Evolutionary conservation across 2,329 filamentous ascomycete species (phyloP).

Genomic region (Beauveria varroae): DNA sequence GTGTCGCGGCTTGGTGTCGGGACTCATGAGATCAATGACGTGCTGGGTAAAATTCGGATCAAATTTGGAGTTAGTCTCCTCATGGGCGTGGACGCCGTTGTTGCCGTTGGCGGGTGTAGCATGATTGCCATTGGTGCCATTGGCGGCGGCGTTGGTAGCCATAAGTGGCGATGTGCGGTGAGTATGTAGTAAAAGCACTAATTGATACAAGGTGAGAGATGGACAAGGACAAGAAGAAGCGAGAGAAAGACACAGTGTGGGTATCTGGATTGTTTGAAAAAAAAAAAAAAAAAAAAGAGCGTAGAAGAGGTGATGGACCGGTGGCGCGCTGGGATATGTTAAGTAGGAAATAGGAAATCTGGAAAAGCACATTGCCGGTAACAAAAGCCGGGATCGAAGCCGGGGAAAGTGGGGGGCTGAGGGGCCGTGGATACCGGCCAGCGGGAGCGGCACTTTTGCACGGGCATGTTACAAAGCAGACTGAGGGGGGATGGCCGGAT

Average conservation of each 20-base stretch:
- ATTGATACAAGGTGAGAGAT: too few species aligned
- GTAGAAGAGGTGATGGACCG: background rate
- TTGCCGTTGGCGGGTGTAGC: constrained; percentile 8
- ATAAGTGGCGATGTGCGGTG: background rate
- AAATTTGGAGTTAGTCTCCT: constrained; percentile 36
- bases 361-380: constrained; percentile 1
- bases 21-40: constrained; percentile 66
- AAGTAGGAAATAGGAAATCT: background rate
- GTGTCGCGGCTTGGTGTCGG: constrained; percentile 57
- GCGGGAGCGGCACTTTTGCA: background rate
- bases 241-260: background rate
- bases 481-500: background rate
- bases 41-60: constrained; percentile 71
- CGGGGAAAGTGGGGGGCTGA: background rate
- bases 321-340: background rate
- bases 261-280: too few species aligned
- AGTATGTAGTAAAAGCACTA: background rate
- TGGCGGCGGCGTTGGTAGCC: background rate
- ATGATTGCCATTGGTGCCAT: constrained; percentile 16
- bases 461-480: background rate
- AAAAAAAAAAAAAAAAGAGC: too few species aligned
- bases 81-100: constrained; percentile 20
- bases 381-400: background rate
- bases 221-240: too few species aligned
- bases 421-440: background rate